Conservation (phyloP, 192 early-diverging fungal genomes). For the Obelidium mucronatum region DNA sequence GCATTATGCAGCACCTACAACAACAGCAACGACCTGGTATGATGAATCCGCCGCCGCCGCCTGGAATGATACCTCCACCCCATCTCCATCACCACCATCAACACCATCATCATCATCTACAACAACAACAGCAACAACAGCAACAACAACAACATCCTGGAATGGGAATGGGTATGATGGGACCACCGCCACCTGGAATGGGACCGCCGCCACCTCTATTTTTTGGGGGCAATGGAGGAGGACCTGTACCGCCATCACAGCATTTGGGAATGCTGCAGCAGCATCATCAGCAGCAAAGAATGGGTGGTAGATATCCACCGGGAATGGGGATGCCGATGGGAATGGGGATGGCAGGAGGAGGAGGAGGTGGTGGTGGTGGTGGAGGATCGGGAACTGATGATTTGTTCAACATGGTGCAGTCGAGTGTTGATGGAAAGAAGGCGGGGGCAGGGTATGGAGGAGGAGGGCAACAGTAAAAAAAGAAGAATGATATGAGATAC, state of each 20-base stretch:
- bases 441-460: no score
- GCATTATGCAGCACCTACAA: neutral
- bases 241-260: neutral
- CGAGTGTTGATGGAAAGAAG: slow-evolving; percentile 17
- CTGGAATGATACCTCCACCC: neutral
- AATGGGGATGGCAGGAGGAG: slow-evolving; percentile 3
- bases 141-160: neutral
- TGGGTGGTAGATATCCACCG: neutral
- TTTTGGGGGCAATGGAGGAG: neutral
- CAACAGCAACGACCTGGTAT: neutral
- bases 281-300: no score
- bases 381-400: neutral
- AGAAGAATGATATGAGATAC: no score
- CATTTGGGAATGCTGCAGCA: no score
- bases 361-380: neutral
- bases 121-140: neutral
- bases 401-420: no score
- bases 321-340: neutral
- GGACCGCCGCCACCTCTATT: neutral
- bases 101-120: neutral
- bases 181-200: neutral
- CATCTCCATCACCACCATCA: neutral
- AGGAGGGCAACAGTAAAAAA: no score
- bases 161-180: neutral
- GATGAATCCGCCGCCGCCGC: slow-evolving; percentile 5